Conservation (phyloP, 177 flowering plant species). For the Vitis hybrid region DNA sequence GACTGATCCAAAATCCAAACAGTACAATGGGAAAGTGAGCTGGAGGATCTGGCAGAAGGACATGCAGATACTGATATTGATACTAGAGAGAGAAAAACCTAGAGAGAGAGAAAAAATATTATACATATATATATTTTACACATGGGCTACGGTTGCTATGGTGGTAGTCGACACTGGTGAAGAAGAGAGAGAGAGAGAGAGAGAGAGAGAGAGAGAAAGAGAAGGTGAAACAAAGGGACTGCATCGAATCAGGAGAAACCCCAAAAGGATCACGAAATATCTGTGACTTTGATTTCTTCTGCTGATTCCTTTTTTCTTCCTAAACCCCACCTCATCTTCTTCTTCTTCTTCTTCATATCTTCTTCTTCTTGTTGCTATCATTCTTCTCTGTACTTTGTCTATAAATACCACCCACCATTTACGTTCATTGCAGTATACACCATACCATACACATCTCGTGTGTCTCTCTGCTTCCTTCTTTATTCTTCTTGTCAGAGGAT, state of each 20-base stretch:
- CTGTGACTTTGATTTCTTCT: conserved; percentile 34
- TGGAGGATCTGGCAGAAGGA: no score
- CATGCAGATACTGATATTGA: no score
- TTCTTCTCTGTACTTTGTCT: not conserved
- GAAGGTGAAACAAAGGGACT: conserved; percentile 6
- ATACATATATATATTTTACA: no score
- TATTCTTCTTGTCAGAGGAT: no score
- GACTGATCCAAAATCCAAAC: no score
- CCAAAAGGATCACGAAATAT: conserved; percentile 60
- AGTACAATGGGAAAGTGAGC: no score
- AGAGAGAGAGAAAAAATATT: no score
- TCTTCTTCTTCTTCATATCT: not conserved
- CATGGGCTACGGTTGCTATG: no score
- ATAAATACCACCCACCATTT: conserved; percentile 5
- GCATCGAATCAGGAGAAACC: conserved; percentile 29
- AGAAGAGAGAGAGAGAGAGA: conserved; percentile 5
- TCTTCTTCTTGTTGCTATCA: not conserved
- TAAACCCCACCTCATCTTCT: not conserved
- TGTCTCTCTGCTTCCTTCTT: not conserved
- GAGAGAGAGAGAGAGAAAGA: not conserved
- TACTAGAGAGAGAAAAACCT: no score
- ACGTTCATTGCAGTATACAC: conserved; percentile 5
- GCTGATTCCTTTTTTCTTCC: not conserved
- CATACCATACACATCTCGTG: not conserved
- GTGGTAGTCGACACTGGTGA: not conserved